Evolutionary conservation across 192 early-diverging fungal genomes (phyloP).

Genomic region (Thamnidium elegans): DNA sequence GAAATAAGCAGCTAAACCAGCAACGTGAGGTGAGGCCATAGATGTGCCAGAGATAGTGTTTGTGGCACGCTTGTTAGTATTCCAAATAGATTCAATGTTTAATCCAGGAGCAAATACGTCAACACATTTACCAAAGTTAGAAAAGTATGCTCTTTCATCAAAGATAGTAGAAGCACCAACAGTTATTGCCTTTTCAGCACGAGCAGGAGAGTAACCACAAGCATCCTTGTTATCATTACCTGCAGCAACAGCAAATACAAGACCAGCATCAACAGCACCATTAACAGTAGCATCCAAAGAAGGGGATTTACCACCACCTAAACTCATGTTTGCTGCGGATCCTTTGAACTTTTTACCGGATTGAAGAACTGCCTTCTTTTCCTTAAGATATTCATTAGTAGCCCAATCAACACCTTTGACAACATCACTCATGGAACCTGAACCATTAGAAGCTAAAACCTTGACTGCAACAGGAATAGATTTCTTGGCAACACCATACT

Average conservation of each 20-base stretch:
- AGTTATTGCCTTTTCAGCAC: conserved; percentile 75
- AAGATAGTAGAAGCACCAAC: conserved; percentile 82
- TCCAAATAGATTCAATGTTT: conserved; percentile 77
- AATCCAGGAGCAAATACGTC: conserved; percentile 90
- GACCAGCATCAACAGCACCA: conserved; percentile 59
- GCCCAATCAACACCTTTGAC: conserved; percentile 78
- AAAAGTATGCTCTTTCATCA: conserved; percentile 84
- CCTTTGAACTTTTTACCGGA: conserved; percentile 67
- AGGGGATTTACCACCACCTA: conserved; percentile 81
- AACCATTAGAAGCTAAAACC: conserved; percentile 88
- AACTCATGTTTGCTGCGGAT: conserved; percentile 91
- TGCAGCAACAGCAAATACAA: conserved; percentile 88
- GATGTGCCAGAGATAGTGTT: conserved; percentile 62
- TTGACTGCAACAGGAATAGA: conserved; percentile 87
- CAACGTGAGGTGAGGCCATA: conserved; percentile 76
- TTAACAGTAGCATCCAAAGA: conserved; percentile 83
- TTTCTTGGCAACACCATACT: conserved; percentile 88
- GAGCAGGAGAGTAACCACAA: conserved; percentile 86
- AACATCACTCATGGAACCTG: conserved; percentile 80
- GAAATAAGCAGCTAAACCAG: conserved; percentile 60
- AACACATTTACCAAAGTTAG: conserved; percentile 87
- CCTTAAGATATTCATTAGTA: conserved; percentile 53
- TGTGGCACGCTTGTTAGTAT: conserved; percentile 19
- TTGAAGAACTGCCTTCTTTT: conserved; percentile 42
- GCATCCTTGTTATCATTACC: conserved; percentile 88